Base-by-base conservation (phyloP, 2,329 filamentous ascomycete genomes). In the Diplocarpon mali region DNA sequence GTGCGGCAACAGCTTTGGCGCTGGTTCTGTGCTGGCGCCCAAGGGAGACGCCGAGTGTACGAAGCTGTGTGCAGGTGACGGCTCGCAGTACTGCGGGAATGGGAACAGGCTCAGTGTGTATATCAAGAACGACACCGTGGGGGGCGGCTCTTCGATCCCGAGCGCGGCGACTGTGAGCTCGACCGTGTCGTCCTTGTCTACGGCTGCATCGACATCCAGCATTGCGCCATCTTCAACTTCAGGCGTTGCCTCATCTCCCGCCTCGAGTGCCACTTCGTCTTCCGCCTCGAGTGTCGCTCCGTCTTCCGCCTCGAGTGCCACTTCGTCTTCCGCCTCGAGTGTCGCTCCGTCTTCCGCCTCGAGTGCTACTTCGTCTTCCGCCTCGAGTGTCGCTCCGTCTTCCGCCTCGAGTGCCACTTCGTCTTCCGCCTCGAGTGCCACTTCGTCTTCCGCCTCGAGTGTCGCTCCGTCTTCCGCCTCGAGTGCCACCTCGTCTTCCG, bases 71-170 rank as follows among this genome's bases (percentile, higher is more conserved):
- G 38, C 36, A 5, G 62, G 60, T 8, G 55, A 62, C 42, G 38
- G 40, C 11, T 48, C 46, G 7, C 49, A 62, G 41, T 56, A 56
- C 35, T 65, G 63, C 44, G 62, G 63, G 24, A 60, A 53, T 20
- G 50, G 51, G 1, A 56, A 55, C 40, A 42, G 57, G 15, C 42
- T 62, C 44, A 57, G 46, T 37, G 47, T 52, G n/a, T 54, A 60
- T 38, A 46, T 48, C 38, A 47, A 47, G 32, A 43, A 40, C 16
- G 20, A 38, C 17, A 40, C 44, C 13, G 29, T 14, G 29, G 31
- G 29, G 13, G 16, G 24, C 9, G 40, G 27, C 17, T 46, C 38
- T 11, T 32, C 30, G 20, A 24, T 24, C 20, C 7, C 20, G 20
- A 24, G 20, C 7, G 20, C 20, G 7, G 20, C 20, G 4, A 7